Evolutionary conservation across 164 flowering plant genomes (phyloP), one percentile per base, ranked within the genome.

Genomic region (Magnolia sinica): DNA sequence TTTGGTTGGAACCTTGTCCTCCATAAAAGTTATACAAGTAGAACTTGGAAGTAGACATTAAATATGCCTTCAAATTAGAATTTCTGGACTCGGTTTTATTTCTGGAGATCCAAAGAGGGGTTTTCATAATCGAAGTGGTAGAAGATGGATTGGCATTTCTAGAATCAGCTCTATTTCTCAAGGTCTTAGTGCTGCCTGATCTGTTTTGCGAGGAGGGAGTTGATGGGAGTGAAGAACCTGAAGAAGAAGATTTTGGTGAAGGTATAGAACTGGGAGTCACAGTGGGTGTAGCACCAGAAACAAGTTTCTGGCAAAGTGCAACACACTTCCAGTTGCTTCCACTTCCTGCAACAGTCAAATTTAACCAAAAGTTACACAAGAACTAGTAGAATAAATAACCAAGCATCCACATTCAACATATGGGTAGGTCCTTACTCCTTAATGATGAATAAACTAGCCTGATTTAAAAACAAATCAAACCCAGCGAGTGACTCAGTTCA

Each of bases 131-230:
- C n/a, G n/a, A n/a, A n/a, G n/a, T n/a, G n/a, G n/a, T n/a, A n/a
- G n/a, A n/a, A n/a, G n/a, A n/a, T n/a, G n/a, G n/a, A n/a, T n/a
- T n/a, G n/a, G n/a, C n/a, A n/a, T n/a, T n/a, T n/a, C n/a, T n/a
- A n/a, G n/a, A n/a, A n/a, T n/a, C n/a, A n/a, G n/a, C n/a, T n/a
- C n/a, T n/a, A n/a, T n/a, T n/a, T n/a, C n/a, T n/a, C 24, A 23
- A 23, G 24, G 24, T 23, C 71, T 74, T 81, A 71, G 75, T 64
- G 76, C 90, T 89, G 64, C 81, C 84, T 67, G 84, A 82, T 74
- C 86, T 86, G 71, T 86, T 89, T 51, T 74, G 20, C 4, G 92
- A 88, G 5, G 91, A 88, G 61, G 82, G 59, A 76, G 91, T 77
- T 78, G 79, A 73, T 70, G 82, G 68, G 64, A 76, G 82, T 22